Conservation (phyloP, 2,329 filamentous ascomycete genomes). For the Tolypocladium pustulatum region DNA sequence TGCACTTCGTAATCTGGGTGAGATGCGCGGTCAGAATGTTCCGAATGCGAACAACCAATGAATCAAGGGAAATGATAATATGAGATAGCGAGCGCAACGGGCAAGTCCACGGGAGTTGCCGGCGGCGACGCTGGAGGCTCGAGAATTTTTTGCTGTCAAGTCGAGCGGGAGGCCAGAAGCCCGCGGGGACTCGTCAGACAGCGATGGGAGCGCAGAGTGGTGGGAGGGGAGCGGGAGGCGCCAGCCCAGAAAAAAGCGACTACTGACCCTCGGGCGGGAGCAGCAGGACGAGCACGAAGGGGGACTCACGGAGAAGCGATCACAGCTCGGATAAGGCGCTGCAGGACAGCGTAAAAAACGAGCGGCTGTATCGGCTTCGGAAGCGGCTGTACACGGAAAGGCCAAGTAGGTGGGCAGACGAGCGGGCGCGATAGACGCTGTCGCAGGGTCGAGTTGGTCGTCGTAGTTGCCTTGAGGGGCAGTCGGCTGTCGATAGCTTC, state of each 20-base stretch:
- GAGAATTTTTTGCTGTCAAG: not conserved
- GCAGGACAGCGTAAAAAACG: constrained; percentile 7
- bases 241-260: constrained; percentile 4
- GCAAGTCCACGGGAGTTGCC: not conserved
- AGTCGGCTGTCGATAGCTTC: constrained; percentile 13
- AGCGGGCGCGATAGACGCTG: constrained; percentile 2
- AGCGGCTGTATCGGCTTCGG: constrained; percentile 1
- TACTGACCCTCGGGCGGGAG: constrained; percentile 3
- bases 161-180: not conserved
- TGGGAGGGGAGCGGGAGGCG: constrained; percentile 3
- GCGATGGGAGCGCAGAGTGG: not conserved
- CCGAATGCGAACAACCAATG: not conserved
- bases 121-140: not conserved
- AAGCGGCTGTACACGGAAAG: not conserved
- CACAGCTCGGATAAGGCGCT: constrained; percentile 17
- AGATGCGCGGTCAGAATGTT: not conserved
- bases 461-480: constrained; percentile 21
- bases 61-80: not conserved
- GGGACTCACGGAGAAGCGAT: constrained; percentile 29
- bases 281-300: constrained; percentile 8
- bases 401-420: not conserved
- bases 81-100: not conserved
- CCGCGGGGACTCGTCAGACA: not conserved
- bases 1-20: constrained; percentile 20
- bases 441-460: constrained; percentile 15